phyloP scores from a whole-genome alignment of 495 filamentous ascomycete genomes.

The Evernia prunastri region DNA sequence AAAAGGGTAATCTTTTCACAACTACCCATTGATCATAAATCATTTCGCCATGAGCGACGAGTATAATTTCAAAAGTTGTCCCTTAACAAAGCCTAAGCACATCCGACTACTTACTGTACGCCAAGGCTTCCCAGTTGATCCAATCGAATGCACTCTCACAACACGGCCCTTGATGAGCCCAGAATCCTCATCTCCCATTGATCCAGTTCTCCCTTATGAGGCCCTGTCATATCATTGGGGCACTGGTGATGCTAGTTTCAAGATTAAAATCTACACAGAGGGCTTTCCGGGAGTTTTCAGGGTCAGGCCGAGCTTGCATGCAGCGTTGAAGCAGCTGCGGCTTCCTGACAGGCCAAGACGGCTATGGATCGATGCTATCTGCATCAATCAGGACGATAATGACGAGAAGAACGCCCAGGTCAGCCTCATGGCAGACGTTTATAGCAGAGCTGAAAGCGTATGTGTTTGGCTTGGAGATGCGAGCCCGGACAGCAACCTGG shows the following conservation, averaged over 20 bases:
- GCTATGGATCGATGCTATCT: constrained; percentile 34
- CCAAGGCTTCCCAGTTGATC: no score
- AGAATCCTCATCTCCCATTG: background rate
- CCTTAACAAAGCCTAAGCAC: no score
- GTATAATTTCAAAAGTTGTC: no score
- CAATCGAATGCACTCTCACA: background rate
- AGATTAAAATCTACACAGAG: background rate
- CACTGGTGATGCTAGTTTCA: background rate
- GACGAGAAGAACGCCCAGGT: constrained; percentile 33
- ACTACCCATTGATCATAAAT: no score
- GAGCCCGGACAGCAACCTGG: constrained; percentile 11
- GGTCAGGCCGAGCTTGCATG: constrained; percentile 28
- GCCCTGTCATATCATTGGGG: constrained; percentile 19
- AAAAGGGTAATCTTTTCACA: no score
- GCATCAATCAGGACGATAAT: constrained; percentile 31
- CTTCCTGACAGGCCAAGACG: constrained; percentile 20
- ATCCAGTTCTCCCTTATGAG: background rate
- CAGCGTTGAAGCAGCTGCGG: constrained; percentile 30
- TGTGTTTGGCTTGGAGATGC: constrained; percentile 31
- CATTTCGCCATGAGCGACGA: no score
- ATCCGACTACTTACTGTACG: no score
- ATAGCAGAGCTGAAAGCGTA: constrained; percentile 23
- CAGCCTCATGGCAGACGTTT: constrained; percentile 31
- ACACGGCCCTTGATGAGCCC: background rate
- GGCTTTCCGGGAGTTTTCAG: constrained; percentile 10